These are phyloP conservation scores for Plasmodium yoelii DNA, from an alignment of 169 alveolate genomes.

Conservation along the genomic window DNA sequence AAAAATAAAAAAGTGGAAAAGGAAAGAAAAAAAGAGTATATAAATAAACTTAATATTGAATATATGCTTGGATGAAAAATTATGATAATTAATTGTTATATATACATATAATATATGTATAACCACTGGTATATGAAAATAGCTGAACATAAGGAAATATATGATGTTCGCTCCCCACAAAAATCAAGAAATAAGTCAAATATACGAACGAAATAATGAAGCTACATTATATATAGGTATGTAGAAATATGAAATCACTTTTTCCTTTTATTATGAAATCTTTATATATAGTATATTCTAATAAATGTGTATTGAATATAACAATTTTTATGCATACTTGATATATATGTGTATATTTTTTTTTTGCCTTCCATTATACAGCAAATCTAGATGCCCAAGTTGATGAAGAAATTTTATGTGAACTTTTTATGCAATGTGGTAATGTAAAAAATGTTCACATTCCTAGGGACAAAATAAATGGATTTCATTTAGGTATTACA, in stretches of 20 bases:
- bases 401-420: conserved; percentile 98
- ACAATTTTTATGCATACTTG: background rate
- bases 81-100: background rate
- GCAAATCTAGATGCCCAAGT: conserved; percentile 97
- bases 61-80: background rate
- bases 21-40: background rate
- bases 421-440: conserved; percentile 97
- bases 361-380: conserved; percentile 21
- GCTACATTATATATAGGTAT: conserved; percentile 92
- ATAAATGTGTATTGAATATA: conserved; percentile 36
- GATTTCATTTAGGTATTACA: conserved; percentile 82
- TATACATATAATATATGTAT: conserved; percentile 5
- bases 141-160: conserved; percentile 28
- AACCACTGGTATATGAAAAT: conserved; percentile 37
- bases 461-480: conserved; percentile 96
- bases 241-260: background rate
- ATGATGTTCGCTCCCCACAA: conserved; percentile 73
- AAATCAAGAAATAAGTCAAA: conserved; percentile 87
- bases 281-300: conserved; percentile 1
- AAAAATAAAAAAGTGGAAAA: background rate
- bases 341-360: conserved; percentile 1
- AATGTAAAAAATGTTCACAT: conserved; percentile 97
- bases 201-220: conserved; percentile 93
- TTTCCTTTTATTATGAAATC: conserved; percentile 6
- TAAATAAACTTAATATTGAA: background rate